Conservation (phyloP, 768 basidiomycete species). For the Amylocystis lapponica region DNA sequence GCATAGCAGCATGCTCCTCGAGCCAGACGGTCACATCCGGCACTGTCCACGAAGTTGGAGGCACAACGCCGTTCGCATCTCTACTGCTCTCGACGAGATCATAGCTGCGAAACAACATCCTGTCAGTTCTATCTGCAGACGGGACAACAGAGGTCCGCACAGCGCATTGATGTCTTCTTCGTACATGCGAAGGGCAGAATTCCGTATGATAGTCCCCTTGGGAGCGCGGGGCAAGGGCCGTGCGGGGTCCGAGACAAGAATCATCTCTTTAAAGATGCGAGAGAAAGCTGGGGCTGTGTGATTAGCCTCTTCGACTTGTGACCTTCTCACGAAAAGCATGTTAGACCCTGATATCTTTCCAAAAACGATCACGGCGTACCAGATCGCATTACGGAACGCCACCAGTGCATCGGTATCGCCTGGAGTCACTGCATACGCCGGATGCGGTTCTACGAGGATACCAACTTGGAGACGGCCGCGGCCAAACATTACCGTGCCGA, state of each 20-base stretch:
- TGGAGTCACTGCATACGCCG: conserved; percentile 23
- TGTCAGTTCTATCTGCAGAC: no score
- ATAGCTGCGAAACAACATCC: conserved; percentile 9
- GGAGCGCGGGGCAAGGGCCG: conserved; percentile 41
- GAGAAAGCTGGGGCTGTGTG: conserved; percentile 19
- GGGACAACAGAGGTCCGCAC: conserved; percentile 18
- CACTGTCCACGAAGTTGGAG: conserved; percentile 8
- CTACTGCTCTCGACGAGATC: conserved; percentile 8
- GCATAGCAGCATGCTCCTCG: conserved; percentile 4
- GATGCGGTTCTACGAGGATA: conserved; percentile 31
- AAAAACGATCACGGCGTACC: conserved; percentile 25
- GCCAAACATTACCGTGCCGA: conserved; percentile 33
- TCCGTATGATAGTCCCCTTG: conserved; percentile 42
- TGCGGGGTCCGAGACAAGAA: conserved; percentile 34
- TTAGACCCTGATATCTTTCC: no score
- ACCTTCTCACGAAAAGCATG: no score
- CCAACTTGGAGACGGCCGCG: conserved; percentile 32
- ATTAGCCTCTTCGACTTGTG: conserved; percentile 22
- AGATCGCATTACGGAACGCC: conserved; percentile 30
- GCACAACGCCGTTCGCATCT: conserved; percentile 5
- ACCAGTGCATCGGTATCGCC: conserved; percentile 18
- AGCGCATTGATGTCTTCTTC: conserved; percentile 40
- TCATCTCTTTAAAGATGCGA: conserved; percentile 45
- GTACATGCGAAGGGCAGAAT: conserved; percentile 34
- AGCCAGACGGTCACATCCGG: conserved; percentile 10